Conservation (phyloP, 192 early-diverging fungal species). For the Paraglomus brasilianum region DNA sequence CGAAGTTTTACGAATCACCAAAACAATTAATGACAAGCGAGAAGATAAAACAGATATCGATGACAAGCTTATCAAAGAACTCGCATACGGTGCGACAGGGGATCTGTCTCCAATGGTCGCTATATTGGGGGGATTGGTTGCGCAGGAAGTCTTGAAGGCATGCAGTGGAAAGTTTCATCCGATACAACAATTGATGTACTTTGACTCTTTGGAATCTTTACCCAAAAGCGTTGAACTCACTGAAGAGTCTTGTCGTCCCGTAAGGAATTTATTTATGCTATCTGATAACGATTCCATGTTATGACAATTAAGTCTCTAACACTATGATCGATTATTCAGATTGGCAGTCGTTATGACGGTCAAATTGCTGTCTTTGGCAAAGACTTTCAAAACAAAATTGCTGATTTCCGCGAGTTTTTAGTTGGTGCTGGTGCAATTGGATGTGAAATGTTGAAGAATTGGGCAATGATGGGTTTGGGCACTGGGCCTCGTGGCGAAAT, state of each 20-base stretch:
- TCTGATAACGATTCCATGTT: background rate
- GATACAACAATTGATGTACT: conserved; percentile 90
- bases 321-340: conserved; percentile 31
- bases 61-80: conserved; percentile 83
- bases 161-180: conserved; percentile 95
- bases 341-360: conserved; percentile 91
- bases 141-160: conserved; percentile 99
- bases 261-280: conserved; percentile 26
- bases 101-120: conserved; percentile 94
- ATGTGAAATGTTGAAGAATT: conserved; percentile 99
- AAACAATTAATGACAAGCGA: conserved; percentile 67
- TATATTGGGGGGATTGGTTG: conserved; percentile 93
- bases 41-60: conserved; percentile 67
- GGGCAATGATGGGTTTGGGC: conserved; percentile 92
- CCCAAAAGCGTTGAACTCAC: conserved; percentile 64
- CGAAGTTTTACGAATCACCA: conserved; percentile 72
- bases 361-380: conserved; percentile 95
- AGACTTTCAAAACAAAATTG: conserved; percentile 85
- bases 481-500: conserved; percentile 80
- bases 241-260: conserved; percentile 75
- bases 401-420: conserved; percentile 88
- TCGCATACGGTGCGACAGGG: conserved; percentile 86
- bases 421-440: conserved; percentile 98
- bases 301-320: background rate
- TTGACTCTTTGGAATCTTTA: conserved; percentile 95